Conservation (phyloP, 108 stramenopile genomes). For the Pelagomonas calceolata region DNA sequence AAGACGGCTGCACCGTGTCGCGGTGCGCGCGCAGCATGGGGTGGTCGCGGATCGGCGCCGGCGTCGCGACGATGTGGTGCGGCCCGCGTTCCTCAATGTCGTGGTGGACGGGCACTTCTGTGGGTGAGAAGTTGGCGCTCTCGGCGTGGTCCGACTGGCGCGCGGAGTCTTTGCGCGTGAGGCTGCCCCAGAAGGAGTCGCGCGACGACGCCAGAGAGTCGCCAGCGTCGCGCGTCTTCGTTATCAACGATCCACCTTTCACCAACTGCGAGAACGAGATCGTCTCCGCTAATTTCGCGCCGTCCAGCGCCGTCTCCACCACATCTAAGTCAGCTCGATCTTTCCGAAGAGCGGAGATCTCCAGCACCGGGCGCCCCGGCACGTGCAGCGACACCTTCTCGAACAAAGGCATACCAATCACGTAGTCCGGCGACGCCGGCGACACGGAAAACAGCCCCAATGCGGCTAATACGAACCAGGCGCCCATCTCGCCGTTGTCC, state of each 20-base stretch:
- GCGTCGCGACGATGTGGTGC: too few relatives aligned
- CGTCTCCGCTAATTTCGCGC: background rate
- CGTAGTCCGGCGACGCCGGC: conserved; percentile 16
- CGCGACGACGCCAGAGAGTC: too few relatives aligned
- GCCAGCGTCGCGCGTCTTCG: too few relatives aligned
- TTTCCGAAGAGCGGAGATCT: background rate
- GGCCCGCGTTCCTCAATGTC: too few relatives aligned
- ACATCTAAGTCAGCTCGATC: background rate
- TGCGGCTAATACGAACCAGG: conserved; percentile 18
- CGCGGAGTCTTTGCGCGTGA: too few relatives aligned
- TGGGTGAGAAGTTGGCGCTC: too few relatives aligned
- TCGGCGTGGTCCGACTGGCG: too few relatives aligned
- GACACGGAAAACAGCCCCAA: conserved; percentile 15
- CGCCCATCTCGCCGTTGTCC: conserved; percentile 28
- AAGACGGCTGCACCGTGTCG: too few relatives aligned
- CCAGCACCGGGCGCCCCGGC: background rate
- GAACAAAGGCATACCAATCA: conserved; percentile 15
- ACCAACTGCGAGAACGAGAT: background rate
- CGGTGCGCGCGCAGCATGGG: too few relatives aligned
- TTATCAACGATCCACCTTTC: background rate
- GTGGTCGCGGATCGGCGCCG: too few relatives aligned
- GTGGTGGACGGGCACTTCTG: too few relatives aligned
- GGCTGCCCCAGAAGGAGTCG: too few relatives aligned
- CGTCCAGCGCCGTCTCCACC: background rate
- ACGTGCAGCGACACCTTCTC: background rate